phyloP scores from a whole-genome alignment of 768 basidiomycete species.

The Jaapia argillacea region DNA sequence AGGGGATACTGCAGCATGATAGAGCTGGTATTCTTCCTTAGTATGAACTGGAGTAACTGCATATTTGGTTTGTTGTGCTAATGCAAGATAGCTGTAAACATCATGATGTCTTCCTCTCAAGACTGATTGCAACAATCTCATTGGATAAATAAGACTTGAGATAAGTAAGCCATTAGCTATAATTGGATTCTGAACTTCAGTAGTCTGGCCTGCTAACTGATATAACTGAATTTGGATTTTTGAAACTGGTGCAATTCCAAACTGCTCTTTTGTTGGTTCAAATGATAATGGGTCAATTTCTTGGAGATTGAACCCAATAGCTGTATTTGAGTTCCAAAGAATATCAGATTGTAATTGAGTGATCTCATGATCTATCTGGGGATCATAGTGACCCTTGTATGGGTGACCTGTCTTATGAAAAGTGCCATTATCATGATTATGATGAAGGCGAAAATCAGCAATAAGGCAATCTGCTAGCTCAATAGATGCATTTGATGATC shows the following conservation, averaged over 20 bases:
- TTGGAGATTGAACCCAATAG: background rate
- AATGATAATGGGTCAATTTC: no score
- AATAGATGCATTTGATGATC: constrained; percentile 13
- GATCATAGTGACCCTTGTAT: no score
- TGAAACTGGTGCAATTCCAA: background rate
- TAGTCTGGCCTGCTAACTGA: background rate
- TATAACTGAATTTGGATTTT: background rate
- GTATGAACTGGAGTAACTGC: background rate
- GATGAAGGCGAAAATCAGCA: constrained; percentile 11
- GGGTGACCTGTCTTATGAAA: no score
- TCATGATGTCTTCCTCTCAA: no score
- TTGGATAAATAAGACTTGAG: background rate
- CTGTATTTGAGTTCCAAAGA: background rate
- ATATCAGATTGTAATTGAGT: background rate
- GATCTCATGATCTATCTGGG: constrained; percentile 5
- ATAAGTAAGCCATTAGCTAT: background rate
- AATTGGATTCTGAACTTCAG: background rate
- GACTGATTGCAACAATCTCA: background rate
- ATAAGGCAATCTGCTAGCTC: constrained; percentile 11
- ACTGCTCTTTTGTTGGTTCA: background rate
- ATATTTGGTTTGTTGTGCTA: background rate
- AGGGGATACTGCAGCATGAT: background rate
- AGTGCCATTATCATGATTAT: constrained; percentile 10
- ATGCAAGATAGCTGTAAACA: no score
- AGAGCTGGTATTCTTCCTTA: background rate